Evolutionary conservation across 2,329 filamentous ascomycete genomes (phyloP), one percentile per base, ranked within the genome.

Genomic region (Neoscytalidium dimidiatum): DNA sequence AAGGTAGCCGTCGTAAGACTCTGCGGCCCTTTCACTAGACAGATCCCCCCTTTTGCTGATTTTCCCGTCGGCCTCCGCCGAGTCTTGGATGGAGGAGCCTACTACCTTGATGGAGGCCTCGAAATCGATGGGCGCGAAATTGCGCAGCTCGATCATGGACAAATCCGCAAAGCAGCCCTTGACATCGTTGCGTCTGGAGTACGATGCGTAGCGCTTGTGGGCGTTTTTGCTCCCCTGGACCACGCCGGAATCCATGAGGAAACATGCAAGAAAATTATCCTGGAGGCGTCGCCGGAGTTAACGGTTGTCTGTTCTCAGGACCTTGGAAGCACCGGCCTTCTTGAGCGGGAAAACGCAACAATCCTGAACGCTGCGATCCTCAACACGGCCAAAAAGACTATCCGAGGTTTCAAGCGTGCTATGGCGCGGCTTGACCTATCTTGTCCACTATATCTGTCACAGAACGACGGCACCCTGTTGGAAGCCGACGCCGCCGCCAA

Each of bases 281-380:
- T 75, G 0, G 67, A 58, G 19, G 35, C 33, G 13, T 1, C 38
- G 13, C 53, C 53, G 14, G 35, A 58, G 14, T 19, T 38, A n/a
- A 23, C 21, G 7, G 33, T 58, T 17, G 53, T 58, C 17, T 38
- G 33, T 21, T 58, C 53, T 14, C 53, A 35, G 17, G 35, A 58
- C 35, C 33, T 0, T 77, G 78, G 53, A 9, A 35, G 26, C 1
- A 78, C 78, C 0, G 82, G 82, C 38, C 64, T 87, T 63, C 75
- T 88, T 9, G 87, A 88, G 74, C 80, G 88, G 41, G 88, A 90
- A 71, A 90, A 90, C 69, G 87, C 87, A 0, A 83, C 85, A 1
- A 87, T 90, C 21, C 76, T 90, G 19, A 89, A 90, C 68, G 87
- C 86, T 0, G 83, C 86, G 1, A 87, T 90, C 33, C 76, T 88